Base-by-base conservation (phyloP, 805 yeast species). In the Wickerhamomyces tratensis region DNA sequence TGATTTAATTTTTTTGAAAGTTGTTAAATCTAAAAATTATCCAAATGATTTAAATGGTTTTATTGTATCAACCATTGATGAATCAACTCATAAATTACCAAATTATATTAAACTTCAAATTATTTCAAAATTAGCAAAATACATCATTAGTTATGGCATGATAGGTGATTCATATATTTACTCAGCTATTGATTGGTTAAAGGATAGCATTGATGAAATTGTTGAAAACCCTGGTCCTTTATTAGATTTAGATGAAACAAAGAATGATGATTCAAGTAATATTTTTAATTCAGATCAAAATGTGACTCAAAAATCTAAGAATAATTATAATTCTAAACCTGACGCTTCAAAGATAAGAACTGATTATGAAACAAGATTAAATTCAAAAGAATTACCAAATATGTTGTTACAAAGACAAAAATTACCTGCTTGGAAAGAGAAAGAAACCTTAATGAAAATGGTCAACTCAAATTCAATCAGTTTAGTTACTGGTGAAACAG, bases 401-500 rank as follows among this genome's bases (percentile, higher is more conserved):
- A 71, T 71, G 74, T 37, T 76, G 5, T 43, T 51, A 2, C 58
- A 63, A 10, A 72, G 98, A 50, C 49, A 71, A 9, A 59, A 61
- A 8, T 63, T 91, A 31, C 98, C 98, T 0, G 98, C 98, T 0
- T 91, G 95, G 95, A 58, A 65, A 12, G 83, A 80, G 55, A 71
- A 67, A 41, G 61, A 71, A 0, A 68, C 74, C 6, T 68, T 91
- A 35, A 69, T 85, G 2, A 52, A 72, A 0, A 63, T 78, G 5
- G 76, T 91, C 5, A 67, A 69, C 29, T 46, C 66, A 0, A 74
- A 84, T 54, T 76, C 76, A 47, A 83, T 87, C 5, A 78, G 85
- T 8, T 63, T 91, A 33, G 74, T 91, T 34, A 91, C 98, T 2
- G 98, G 98, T 58, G 98, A 93, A 59, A 91, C 98, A 0, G 98